These are phyloP conservation scores for Xylaria sp. DNA, from an alignment of 2,329 filamentous ascomycete species.

Conservation along the genomic window DNA sequence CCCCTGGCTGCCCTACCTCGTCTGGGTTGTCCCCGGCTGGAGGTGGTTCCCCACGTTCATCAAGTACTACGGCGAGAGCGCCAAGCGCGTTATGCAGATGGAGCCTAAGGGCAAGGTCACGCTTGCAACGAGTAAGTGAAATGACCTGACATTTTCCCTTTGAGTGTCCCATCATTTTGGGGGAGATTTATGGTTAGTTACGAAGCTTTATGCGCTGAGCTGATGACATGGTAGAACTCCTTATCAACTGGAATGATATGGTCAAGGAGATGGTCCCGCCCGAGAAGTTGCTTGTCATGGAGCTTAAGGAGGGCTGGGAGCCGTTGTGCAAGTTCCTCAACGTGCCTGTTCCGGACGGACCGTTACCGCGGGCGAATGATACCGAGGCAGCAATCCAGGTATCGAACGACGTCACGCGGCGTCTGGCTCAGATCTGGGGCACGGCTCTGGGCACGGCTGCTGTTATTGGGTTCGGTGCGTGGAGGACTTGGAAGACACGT, in stretches of 20 bases:
- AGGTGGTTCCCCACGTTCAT: conserved; percentile 31
- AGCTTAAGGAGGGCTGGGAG: conserved; percentile 43
- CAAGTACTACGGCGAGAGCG: conserved; percentile 17
- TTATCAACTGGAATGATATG: conserved; percentile 31
- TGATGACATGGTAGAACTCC: background rate
- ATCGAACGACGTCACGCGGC: conserved; percentile 21
- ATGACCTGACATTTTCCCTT: background rate
- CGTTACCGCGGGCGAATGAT: conserved; percentile 44
- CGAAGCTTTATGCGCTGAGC: background rate
- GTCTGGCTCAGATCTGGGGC: conserved; percentile 33
- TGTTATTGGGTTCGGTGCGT: conserved; percentile 24
- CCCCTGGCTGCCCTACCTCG: conserved; percentile 35
- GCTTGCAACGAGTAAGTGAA: conserved; percentile 25
- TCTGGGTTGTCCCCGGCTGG: conserved; percentile 34
- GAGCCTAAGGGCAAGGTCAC: conserved; percentile 21
- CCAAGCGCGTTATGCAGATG: conserved; percentile 14
- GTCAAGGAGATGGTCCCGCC: conserved; percentile 38
- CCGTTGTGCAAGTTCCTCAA: conserved; percentile 43
- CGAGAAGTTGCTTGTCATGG: conserved; percentile 42
- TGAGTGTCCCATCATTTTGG: background rate
- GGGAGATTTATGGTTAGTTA: background rate
- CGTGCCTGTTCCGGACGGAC: conserved; percentile 39
- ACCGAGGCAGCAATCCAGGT: conserved; percentile 39
- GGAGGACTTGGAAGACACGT: conserved; percentile 28
- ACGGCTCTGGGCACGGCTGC: conserved; percentile 19